phyloP scores from a whole-genome alignment of 2,329 filamentous ascomycete genomes.

The Ceratocystis eucalypticola region DNA sequence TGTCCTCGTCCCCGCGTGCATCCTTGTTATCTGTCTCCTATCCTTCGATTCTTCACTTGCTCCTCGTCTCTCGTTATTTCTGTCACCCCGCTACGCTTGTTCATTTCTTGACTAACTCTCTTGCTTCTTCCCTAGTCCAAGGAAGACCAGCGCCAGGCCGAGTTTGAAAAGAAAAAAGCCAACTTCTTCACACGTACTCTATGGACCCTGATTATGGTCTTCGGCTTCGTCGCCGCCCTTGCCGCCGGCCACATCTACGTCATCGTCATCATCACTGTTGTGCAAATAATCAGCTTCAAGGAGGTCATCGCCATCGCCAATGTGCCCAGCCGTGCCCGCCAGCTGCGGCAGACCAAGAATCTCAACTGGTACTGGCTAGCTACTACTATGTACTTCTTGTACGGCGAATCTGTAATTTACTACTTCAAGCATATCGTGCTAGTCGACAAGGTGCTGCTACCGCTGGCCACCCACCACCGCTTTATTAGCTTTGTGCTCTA shows the following conservation, averaged over 20 bases:
- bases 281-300: constrained; percentile 97
- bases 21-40: too few relatives aligned
- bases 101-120: constrained; percentile 20
- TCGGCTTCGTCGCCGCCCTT: constrained; percentile 76
- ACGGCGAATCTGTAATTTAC: constrained; percentile 97
- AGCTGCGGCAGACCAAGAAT: constrained; percentile 85
- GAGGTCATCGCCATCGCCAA: constrained; percentile 97
- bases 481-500: constrained; percentile 99
- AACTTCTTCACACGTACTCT: constrained; percentile 94
- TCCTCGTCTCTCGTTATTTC: too few relatives aligned
- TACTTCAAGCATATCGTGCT: constrained; percentile 99
- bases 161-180: constrained; percentile 97
- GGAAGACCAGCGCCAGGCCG: constrained; percentile 27
- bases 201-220: constrained; percentile 98
- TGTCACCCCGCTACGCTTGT: neutral
- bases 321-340: constrained; percentile 79
- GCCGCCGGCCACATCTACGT: constrained; percentile 97
- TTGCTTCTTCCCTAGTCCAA: neutral
- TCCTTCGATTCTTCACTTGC: too few relatives aligned
- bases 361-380: constrained; percentile 99
- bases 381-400: constrained; percentile 98
- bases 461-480: constrained; percentile 88
- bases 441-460: constrained; percentile 82
- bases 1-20: too few relatives aligned
- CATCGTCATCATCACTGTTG: constrained; percentile 77